Conservation (phyloP, 371 early-diverging fungal genomes). For the Mucor saturninus region DNA sequence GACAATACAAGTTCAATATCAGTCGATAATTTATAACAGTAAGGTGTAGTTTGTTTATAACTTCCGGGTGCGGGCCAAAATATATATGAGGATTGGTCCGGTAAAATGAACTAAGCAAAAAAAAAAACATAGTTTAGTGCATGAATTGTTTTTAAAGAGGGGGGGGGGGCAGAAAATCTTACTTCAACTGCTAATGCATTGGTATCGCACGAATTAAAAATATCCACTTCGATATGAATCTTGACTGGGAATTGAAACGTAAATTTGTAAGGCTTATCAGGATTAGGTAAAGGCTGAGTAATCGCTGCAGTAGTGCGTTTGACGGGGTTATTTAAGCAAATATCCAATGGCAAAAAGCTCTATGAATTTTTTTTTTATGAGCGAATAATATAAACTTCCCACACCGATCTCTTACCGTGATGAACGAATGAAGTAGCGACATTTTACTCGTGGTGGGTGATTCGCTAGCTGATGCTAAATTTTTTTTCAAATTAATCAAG, state of each 20-base stretch:
- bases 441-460: constrained; percentile 35
- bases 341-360: constrained; percentile 42
- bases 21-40: constrained; percentile 41
- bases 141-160: background rate
- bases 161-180: background rate
- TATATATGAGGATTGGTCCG: constrained; percentile 38
- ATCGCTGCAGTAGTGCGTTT: constrained; percentile 47
- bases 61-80: constrained; percentile 49
- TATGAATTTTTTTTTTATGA: constrained; percentile 7
- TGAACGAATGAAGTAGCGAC: constrained; percentile 35
- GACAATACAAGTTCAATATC: constrained; percentile 35
- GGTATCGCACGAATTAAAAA: constrained; percentile 40
- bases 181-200: constrained; percentile 51
- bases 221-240: constrained; percentile 45
- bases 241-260: constrained; percentile 33
- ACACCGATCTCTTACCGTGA: constrained; percentile 25
- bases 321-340: constrained; percentile 35
- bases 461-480: constrained; percentile 32
- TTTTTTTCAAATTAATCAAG: constrained; percentile 25
- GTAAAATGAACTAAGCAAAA: constrained; percentile 34
- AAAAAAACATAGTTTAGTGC: background rate
- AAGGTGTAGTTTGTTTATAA: constrained; percentile 44
- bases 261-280: constrained; percentile 48
- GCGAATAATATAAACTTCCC: background rate
- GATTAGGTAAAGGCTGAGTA: constrained; percentile 39